Conservation (phyloP, 208 protist genomes). For the Porcisia deanei region DNA sequence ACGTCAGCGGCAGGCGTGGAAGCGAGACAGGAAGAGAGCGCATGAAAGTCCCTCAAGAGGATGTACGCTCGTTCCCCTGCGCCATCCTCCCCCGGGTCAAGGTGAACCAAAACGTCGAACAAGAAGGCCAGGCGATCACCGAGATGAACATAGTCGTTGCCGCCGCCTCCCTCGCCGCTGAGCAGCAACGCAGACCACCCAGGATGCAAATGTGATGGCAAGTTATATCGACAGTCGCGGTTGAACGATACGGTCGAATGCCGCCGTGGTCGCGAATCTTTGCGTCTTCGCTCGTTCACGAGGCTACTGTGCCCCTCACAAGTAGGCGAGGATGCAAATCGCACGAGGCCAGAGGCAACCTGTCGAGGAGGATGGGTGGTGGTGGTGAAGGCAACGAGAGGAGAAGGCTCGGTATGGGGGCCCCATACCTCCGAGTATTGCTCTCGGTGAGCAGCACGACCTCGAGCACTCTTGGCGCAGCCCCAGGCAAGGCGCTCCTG, state of each 20-base stretch:
- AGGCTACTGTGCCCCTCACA: background rate
- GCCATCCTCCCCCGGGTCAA: constrained; percentile 23
- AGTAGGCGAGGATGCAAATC: background rate
- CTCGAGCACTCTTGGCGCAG: background rate
- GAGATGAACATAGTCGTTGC: constrained; percentile 14
- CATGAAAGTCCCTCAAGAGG: constrained; percentile 46
- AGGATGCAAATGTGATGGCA: background rate
- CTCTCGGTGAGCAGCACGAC: background rate
- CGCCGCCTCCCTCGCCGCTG: constrained; percentile 1
- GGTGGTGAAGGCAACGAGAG: background rate
- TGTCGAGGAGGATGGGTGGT: background rate
- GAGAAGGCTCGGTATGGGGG: background rate
- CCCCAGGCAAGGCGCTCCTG: constrained; percentile 31
- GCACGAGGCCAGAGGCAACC: background rate
- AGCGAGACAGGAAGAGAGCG: constrained; percentile 20
- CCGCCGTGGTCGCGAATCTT: background rate
- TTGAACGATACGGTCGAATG: background rate
- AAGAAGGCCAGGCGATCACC: constrained; percentile 19
- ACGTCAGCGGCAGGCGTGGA: background rate
- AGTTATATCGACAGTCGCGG: background rate
- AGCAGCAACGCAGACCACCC: constrained; percentile 9
- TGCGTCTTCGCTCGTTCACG: background rate
- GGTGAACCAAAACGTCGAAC: constrained; percentile 30
- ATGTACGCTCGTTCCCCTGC: constrained; percentile 33
- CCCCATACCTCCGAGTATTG: background rate